Evolutionary conservation across 2,329 filamentous ascomycete species (phyloP).

Genomic region (Calonectria montana): DNA sequence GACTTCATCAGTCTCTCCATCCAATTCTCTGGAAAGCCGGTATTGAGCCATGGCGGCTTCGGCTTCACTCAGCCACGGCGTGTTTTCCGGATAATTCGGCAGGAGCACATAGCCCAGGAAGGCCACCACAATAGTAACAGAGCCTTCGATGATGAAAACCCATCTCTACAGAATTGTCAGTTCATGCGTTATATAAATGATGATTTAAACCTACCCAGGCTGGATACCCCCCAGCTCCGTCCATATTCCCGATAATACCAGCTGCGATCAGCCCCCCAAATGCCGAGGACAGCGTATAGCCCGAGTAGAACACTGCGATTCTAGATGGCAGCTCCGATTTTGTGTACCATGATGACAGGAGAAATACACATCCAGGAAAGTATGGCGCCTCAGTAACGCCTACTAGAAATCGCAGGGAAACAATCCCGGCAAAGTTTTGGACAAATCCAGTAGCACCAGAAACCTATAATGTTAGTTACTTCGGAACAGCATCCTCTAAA

Average conservation of each 20-base stretch:
- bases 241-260: neutral
- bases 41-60: neutral
- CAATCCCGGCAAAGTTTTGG: neutral
- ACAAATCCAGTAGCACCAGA: neutral
- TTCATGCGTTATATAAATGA: too few species aligned
- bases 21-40: neutral
- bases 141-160: neutral
- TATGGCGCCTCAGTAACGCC: neutral
- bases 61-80: neutral
- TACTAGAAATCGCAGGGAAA: neutral
- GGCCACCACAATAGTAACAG: neutral
- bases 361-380: neutral
- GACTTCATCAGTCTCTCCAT: neutral
- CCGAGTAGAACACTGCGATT: neutral
- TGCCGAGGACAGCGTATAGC: neutral
- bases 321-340: neutral
- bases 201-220: neutral
- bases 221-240: neutral
- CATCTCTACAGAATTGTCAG: neutral
- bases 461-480: neutral
- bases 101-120: neutral
- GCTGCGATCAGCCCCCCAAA: neutral
- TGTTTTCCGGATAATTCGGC: neutral
- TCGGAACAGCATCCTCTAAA: fast-evolving
- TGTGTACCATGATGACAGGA: neutral